Evolutionary conservation across 441 rosid genomes (phyloP).

Genomic region (Populus hybrid): DNA sequence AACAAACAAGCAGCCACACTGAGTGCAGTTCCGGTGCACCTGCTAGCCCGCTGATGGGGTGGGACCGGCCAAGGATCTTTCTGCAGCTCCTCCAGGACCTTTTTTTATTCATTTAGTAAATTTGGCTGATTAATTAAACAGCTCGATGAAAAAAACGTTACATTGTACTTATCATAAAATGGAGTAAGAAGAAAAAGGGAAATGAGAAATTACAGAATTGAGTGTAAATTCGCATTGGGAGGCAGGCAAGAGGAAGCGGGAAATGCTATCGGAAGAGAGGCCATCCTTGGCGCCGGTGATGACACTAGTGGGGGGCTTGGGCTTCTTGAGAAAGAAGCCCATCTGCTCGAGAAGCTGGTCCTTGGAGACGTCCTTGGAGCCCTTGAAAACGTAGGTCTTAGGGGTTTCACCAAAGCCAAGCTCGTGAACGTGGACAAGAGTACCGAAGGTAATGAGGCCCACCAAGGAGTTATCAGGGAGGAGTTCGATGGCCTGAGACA

Average conservation of each 20-base stretch:
- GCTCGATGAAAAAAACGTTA: background rate
- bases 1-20: constrained; percentile 74
- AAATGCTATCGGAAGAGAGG: constrained; percentile 70
- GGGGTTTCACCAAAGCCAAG: constrained; percentile 68
- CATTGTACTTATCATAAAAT: no score
- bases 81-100: constrained; percentile 82
- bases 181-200: background rate
- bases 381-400: constrained; percentile 72
- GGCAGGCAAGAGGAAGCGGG: constrained; percentile 83
- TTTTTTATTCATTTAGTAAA: background rate
- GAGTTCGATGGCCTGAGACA: constrained; percentile 71
- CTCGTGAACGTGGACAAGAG: constrained; percentile 77
- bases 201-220: constrained; percentile 46
- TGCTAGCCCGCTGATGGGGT: constrained; percentile 61
- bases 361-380: constrained; percentile 68
- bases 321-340: constrained; percentile 71
- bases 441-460: constrained; percentile 77
- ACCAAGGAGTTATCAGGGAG: constrained; percentile 70
- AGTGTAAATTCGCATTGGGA: constrained; percentile 80
- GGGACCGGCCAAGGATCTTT: constrained; percentile 76
- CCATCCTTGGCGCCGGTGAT: constrained; percentile 87
- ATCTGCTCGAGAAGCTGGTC: constrained; percentile 81
- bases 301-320: constrained; percentile 69
- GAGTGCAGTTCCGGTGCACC: constrained; percentile 84
- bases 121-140: no score